Percentiles rank a stretch among this genome's conserved stretches.
Conservation (phyloP, 345 rosid genomes). For the Alliaria petiolata region DNA sequence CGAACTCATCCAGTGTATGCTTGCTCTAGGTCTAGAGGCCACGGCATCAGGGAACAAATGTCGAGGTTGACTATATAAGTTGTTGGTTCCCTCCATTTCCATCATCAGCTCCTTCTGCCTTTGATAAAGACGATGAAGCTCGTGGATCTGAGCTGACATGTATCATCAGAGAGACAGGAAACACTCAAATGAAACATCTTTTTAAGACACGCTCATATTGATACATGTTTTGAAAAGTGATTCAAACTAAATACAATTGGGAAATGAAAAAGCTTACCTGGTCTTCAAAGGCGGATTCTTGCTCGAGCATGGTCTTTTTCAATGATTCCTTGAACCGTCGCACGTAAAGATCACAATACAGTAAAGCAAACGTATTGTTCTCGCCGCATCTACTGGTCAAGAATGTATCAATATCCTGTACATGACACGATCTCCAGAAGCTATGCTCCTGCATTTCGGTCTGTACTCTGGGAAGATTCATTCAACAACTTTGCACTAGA, state of each 20-base stretch:
- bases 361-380: constrained; percentile 12
- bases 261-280: constrained; percentile 35
- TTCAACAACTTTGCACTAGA: neutral
- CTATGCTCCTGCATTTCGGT: constrained; percentile 8
- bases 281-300: constrained; percentile 43
- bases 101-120: constrained; percentile 46
- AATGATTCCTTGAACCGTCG: constrained; percentile 30
- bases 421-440: constrained; percentile 22
- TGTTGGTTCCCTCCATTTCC: constrained; percentile 34
- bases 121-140: constrained; percentile 52
- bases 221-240: too few species aligned
- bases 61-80: neutral
- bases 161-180: neutral
- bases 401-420: constrained; percentile 18
- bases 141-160: constrained; percentile 36
- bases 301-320: constrained; percentile 48
- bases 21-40: constrained; percentile 12
- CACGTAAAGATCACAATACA: constrained; percentile 21
- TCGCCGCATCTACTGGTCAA: constrained; percentile 10
- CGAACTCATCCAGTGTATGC: neutral
- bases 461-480: constrained; percentile 24
- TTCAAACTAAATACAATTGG: neutral
- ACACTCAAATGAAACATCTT: neutral
- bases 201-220: neutral
- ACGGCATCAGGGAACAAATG: constrained; percentile 15